Evolutionary conservation across 108 stramenopile species (phyloP), one percentile per base, ranked within the genome.

Genomic region (Craspedostauros australis): DNA sequence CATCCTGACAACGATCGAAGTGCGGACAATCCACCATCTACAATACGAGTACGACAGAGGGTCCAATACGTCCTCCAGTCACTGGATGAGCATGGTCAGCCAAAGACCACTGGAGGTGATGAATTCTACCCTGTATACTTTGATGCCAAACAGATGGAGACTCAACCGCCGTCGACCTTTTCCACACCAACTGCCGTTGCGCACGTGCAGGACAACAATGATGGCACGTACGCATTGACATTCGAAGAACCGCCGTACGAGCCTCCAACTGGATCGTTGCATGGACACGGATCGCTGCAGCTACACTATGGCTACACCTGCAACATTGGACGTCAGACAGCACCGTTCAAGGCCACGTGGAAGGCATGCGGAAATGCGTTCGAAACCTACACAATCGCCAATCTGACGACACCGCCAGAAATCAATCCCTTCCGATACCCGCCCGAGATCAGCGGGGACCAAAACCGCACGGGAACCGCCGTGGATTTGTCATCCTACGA

Each of bases 91-190:
- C 11, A 22, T 14, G 55, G 55, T 7, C 6, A 11, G 5, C 4
- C 12, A 31, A 59, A 59, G 28, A 59, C 26, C 12, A 31, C 34
- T n/a, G 57, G 57, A 7, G 57, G 46, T 14, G 57, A 59, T 48
- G 57, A 59, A 32, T 45, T 59, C 14, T 59, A 59, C 25, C n/a
- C 48, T 7, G 19, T 16, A 6, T 56, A 56, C 23, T 7, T n/a
- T 7, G 51, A 53, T 12, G 9, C 7, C 18, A 41, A 46, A 7
- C 7, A 25, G 5, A 14, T 12, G 29, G 29, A n/a, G n/a, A n/a
- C n/a, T n/a, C n/a, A n/a, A n/a, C n/a, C n/a, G n/a, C n/a, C n/a
- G n/a, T n/a, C 11, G 26, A 27, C 22, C 47, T 8, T 26, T 43
- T 12, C n/a, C n/a, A n/a, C n/a, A n/a, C n/a, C n/a, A n/a, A n/a